These are phyloP conservation scores for Phytophthora vignae DNA, from an alignment of 352 stramenopile genomes.

Conservation along the genomic window DNA sequence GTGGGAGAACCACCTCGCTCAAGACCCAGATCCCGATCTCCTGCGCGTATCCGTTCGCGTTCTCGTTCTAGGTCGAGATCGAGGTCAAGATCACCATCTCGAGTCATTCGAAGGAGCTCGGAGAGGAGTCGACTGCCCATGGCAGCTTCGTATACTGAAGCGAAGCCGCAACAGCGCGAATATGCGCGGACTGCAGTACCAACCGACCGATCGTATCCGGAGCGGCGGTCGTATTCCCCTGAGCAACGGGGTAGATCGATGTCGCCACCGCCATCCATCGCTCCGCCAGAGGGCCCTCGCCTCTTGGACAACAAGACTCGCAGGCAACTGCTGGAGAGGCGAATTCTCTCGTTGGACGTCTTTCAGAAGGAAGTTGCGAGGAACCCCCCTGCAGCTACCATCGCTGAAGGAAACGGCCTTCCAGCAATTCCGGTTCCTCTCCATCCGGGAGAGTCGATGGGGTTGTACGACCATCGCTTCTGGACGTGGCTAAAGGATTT, in stretches of 20 bases:
- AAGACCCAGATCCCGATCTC: conserved; percentile 3
- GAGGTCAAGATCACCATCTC: conserved; percentile 5
- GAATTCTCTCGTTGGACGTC: conserved; percentile 23
- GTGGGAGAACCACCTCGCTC: not conserved
- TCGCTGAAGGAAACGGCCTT: conserved; percentile 1
- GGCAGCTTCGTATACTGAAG: not conserved
- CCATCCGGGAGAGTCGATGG: conserved; percentile 32
- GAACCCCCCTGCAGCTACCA: not conserved
- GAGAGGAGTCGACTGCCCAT: conserved; percentile 16
- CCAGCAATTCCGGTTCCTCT: conserved; percentile 34
- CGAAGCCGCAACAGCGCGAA: conserved; percentile 6
- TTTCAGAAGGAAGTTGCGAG: conserved; percentile 25
- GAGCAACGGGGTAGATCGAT: conserved; percentile 3
- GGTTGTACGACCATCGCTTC: conserved; percentile 37
- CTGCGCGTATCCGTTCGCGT: conserved; percentile 4
- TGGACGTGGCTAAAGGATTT: conserved; percentile 32
- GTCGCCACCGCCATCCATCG: conserved; percentile 7
- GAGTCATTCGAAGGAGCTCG: conserved; percentile 18
- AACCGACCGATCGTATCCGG: not conserved
- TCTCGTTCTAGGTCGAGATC: conserved; percentile 22
- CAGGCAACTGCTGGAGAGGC: conserved; percentile 28
- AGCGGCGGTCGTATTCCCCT: conserved; percentile 9
- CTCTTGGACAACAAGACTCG: conserved; percentile 19
- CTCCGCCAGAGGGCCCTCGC: conserved; percentile 16
- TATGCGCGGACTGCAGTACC: not conserved